These are phyloP conservation scores for Hansenula lynferdii DNA, from an alignment of 1,139 yeast species.

Conservation along the genomic window DNA sequence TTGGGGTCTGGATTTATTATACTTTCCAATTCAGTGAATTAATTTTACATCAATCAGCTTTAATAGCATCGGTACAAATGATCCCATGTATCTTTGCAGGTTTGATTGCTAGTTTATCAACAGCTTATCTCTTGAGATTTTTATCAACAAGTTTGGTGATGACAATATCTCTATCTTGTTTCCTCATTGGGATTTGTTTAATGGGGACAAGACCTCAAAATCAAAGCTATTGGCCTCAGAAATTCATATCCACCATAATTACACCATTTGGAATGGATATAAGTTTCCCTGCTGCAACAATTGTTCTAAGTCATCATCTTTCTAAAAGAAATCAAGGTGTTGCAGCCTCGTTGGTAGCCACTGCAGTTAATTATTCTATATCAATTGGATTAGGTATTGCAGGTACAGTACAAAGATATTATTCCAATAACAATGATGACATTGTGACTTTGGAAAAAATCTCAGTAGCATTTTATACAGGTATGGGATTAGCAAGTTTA, in stretches of 20 bases:
- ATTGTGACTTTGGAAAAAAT: conserved; percentile 35
- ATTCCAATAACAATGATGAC: conserved; percentile 28
- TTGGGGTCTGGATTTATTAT: conserved; percentile 55
- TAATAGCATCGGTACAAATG: conserved; percentile 36
- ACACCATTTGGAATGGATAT: conserved; percentile 60
- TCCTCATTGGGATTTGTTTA: conserved; percentile 35
- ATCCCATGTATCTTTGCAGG: conserved; percentile 41
- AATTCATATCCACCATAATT: conserved; percentile 42
- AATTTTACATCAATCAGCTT: conserved; percentile 30
- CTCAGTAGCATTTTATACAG: conserved; percentile 42
- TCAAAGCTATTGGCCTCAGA: conserved; percentile 50
- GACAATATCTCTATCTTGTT: conserved; percentile 40
- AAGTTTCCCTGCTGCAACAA: conserved; percentile 59
- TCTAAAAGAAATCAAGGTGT: conserved; percentile 57
- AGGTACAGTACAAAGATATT: conserved; percentile 51
- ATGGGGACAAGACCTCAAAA: conserved; percentile 41
- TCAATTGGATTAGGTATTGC: conserved; percentile 62
- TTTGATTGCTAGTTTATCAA: conserved; percentile 38
- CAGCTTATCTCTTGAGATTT: conserved; percentile 35
- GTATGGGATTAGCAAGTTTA: conserved; percentile 46
- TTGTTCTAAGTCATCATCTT: conserved; percentile 44
- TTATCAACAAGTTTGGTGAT: conserved; percentile 40
- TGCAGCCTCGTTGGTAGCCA: conserved; percentile 59
- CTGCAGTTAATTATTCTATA: conserved; percentile 58
- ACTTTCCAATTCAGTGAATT: conserved; percentile 32